These are phyloP conservation scores for Stephania japonica DNA, from an alignment of 164 flowering plant species.

Conservation along the genomic window DNA sequence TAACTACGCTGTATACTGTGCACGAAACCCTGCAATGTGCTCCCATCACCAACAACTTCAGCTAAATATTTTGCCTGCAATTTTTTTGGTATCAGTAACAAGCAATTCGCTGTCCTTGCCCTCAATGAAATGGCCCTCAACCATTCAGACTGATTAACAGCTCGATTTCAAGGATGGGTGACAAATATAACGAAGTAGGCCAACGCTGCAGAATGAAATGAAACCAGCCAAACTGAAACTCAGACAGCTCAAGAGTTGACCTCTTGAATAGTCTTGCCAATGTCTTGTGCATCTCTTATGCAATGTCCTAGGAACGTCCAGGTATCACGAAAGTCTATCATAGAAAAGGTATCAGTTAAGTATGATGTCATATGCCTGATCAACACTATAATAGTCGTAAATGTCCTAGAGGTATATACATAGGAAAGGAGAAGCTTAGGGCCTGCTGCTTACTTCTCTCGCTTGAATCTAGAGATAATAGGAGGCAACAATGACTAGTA, in stretches of 20 bases:
- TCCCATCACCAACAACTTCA: constrained; percentile 84
- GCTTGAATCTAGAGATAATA: background rate
- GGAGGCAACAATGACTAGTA: background rate
- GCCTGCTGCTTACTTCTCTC: no score
- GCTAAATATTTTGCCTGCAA: constrained; percentile 72
- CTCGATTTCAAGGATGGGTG: background rate
- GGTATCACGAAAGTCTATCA: constrained; percentile 72
- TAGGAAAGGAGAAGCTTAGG: no score
- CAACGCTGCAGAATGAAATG: background rate
- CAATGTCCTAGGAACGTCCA: constrained; percentile 78
- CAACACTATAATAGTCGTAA: no score
- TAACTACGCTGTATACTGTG: constrained; percentile 32
- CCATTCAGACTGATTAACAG: no score
- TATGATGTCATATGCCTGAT: background rate
- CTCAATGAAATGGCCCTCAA: no score
- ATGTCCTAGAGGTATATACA: no score
- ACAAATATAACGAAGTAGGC: background rate
- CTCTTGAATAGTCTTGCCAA: constrained; percentile 78
- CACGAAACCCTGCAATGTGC: constrained; percentile 59
- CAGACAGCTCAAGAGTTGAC: constrained; percentile 21
- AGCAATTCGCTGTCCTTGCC: background rate
- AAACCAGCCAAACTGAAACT: background rate
- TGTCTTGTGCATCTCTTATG: constrained; percentile 77
- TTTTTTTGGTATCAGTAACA: background rate
- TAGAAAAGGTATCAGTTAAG: background rate